A percentile compares a stretch with the other conserved stretches of the same genome.
phyloP scores from a whole-genome alignment of 2,329 filamentous ascomycete genomes.

The Colletotrichum sp. region DNA sequence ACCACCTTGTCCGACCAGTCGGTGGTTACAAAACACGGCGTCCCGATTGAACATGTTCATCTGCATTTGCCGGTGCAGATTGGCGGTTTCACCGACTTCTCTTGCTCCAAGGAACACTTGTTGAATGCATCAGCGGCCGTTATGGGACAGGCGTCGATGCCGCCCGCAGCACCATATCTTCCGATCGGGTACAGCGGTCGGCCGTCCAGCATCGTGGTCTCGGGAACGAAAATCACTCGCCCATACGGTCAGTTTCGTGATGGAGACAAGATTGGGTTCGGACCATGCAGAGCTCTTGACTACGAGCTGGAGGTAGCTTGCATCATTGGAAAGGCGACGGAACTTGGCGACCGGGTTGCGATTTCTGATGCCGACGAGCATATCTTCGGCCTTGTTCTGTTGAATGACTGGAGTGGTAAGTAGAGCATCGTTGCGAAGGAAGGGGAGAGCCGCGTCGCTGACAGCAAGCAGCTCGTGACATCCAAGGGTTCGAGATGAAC shows the following conservation, averaged over 20 bases:
- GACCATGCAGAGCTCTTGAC: constrained; percentile 39
- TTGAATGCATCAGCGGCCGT: constrained; percentile 52
- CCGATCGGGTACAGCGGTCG: constrained; percentile 60
- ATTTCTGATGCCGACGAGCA: constrained; percentile 59
- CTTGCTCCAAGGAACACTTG: constrained; percentile 57
- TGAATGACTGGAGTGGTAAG: constrained; percentile 67
- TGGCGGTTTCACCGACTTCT: constrained; percentile 62
- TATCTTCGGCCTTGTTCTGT: constrained; percentile 66
- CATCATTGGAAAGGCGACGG: constrained; percentile 45
- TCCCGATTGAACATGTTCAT: constrained; percentile 22
- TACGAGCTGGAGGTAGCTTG: constrained; percentile 50
- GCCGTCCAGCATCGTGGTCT: constrained; percentile 56
- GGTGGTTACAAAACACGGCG: background rate
- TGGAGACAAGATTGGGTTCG: constrained; percentile 27
- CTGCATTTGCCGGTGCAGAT: constrained; percentile 62
- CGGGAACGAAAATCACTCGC: constrained; percentile 50
- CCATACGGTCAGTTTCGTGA: constrained; percentile 48
- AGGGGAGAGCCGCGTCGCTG: background rate
- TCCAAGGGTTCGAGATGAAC: constrained; percentile 65
- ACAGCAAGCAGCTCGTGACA: constrained; percentile 55
- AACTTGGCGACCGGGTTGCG: constrained; percentile 38
- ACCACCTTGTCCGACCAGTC: constrained; percentile 25
- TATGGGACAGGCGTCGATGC: constrained; percentile 40
- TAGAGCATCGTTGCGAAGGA: constrained; percentile 34
- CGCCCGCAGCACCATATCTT: constrained; percentile 52